Evolutionary conservation across 2,329 filamentous ascomycete genomes (phyloP).

Genomic region (Ceratocystis alfenasii): DNA sequence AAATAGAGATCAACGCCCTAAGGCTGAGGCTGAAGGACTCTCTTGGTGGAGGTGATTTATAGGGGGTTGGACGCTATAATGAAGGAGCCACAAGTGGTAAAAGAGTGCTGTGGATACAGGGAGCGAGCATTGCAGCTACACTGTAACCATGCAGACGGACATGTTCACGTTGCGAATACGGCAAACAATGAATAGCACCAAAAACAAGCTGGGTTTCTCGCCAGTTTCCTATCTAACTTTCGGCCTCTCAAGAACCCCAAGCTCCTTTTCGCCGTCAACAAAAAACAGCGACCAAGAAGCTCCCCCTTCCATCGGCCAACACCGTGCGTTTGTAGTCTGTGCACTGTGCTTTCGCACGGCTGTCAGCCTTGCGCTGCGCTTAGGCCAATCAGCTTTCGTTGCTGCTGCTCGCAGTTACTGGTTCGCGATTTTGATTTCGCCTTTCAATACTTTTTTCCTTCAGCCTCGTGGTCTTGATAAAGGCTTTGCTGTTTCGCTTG

Average conservation of each 20-base stretch:
- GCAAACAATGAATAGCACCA: too few species aligned
- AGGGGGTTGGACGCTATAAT: neutral
- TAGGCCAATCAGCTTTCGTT: neutral
- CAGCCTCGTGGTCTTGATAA: neutral
- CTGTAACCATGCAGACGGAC: too few species aligned
- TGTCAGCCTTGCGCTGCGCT: neutral
- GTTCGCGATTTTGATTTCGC: neutral
- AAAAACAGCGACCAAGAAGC: too few species aligned
- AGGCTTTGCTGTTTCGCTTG: neutral
- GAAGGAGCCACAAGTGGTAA: neutral
- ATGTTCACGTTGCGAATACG: too few species aligned
- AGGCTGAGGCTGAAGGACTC: neutral
- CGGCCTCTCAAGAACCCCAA: too few species aligned
- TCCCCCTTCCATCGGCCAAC: neutral
- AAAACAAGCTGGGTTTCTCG: too few species aligned
- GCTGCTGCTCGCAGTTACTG: too few species aligned
- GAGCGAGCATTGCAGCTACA: neutral
- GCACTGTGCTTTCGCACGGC: neutral
- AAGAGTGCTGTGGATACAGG: neutral
- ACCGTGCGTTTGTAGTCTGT: neutral
- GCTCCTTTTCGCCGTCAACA: too few species aligned
- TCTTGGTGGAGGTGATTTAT: neutral
- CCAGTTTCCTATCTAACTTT: too few species aligned
- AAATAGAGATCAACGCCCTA: neutral
- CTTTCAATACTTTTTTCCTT: neutral